Percentiles rank a stretch among this genome's conserved stretches.
phyloP scores from a whole-genome alignment of 345 rosid species.

The Aurinia saxatilis region DNA sequence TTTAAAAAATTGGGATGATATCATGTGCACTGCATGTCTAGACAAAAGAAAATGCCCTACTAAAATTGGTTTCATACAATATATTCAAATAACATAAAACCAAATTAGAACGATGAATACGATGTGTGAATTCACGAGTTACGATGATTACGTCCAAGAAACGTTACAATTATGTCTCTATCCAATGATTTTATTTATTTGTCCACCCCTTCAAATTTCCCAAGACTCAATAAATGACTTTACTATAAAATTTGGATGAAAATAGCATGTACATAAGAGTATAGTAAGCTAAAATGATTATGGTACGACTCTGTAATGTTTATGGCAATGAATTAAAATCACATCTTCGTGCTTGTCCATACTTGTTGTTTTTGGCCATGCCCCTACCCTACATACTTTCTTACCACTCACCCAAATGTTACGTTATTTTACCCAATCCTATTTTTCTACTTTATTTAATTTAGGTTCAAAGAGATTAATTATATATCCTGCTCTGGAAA shows the following conservation, averaged over 20 bases:
- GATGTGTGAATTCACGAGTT: conserved; percentile 30
- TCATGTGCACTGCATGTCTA: conserved; percentile 29
- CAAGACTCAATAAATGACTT: background rate
- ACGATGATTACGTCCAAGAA: conserved; percentile 30
- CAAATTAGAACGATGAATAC: conserved; percentile 25
- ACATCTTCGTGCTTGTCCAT: background rate
- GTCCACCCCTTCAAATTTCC: background rate
- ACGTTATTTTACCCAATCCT: conserved; percentile 3
- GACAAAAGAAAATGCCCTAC: conserved; percentile 15
- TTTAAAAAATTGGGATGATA: conserved; percentile 9
- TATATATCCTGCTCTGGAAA: too few relatives aligned
- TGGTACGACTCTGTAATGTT: conserved; percentile 17
- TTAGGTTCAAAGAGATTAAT: too few relatives aligned
- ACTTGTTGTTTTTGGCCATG: background rate
- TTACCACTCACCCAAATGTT: background rate
- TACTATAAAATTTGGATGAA: background rate
- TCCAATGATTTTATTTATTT: conserved; percentile 15
- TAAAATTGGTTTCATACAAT: background rate
- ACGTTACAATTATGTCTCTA: conserved; percentile 26
- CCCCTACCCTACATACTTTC: conserved; percentile 1
- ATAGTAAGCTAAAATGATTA: conserved; percentile 1
- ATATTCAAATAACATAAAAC: background rate
- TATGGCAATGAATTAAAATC: background rate
- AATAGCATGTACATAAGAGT: background rate
- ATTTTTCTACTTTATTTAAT: background rate